Percentiles rank a stretch among this genome's conserved stretches.
Conservation (phyloP, 768 basidiomycete genomes). For the Leccinum disarticulatum region DNA sequence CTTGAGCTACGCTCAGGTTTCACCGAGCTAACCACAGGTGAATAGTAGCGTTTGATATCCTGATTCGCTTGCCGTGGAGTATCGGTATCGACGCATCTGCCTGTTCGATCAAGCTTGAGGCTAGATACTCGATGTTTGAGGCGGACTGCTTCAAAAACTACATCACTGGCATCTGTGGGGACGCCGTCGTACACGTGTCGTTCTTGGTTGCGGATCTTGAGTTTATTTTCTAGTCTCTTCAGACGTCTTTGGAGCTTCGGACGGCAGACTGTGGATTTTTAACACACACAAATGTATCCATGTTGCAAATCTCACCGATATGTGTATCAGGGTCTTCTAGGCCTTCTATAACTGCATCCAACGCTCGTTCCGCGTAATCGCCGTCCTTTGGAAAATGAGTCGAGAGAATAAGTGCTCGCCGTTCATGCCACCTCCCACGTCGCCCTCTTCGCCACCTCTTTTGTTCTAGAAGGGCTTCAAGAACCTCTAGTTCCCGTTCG, state of each 20-base stretch:
- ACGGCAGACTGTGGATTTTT: conserved; percentile 59
- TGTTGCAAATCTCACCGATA: conserved; percentile 52
- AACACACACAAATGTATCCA: conserved; percentile 1
- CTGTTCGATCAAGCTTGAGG: conserved; percentile 30
- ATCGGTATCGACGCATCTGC: conserved; percentile 36
- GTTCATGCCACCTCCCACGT: conserved; percentile 86
- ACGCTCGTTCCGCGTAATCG: conserved; percentile 40
- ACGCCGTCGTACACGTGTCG: conserved; percentile 48
- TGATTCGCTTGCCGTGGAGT: conserved; percentile 4
- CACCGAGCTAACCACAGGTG: conserved; percentile 6
- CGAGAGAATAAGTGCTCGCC: conserved; percentile 75
- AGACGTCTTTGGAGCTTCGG: conserved; percentile 76
- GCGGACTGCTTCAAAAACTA: conserved; percentile 41
- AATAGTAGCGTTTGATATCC: conserved; percentile 28
- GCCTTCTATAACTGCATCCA: conserved; percentile 48
- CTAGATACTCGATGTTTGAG: conserved; percentile 32
- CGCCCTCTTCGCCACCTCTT: conserved; percentile 77
- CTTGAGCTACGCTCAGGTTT: conserved; percentile 14
- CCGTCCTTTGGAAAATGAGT: too few species aligned
- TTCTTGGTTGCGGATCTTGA: conserved; percentile 60
- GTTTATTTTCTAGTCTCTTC: conserved; percentile 62
- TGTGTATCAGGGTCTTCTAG: conserved; percentile 79
- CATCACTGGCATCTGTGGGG: conserved; percentile 39
- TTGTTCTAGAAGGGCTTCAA: conserved; percentile 70
- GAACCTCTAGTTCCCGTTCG: conserved; percentile 58